A percentile compares a stretch with the other conserved stretches of the same genome.
These are phyloP conservation scores for Solanum chilense DNA, from an alignment of 257 asterid species.

Conservation along the genomic window DNA sequence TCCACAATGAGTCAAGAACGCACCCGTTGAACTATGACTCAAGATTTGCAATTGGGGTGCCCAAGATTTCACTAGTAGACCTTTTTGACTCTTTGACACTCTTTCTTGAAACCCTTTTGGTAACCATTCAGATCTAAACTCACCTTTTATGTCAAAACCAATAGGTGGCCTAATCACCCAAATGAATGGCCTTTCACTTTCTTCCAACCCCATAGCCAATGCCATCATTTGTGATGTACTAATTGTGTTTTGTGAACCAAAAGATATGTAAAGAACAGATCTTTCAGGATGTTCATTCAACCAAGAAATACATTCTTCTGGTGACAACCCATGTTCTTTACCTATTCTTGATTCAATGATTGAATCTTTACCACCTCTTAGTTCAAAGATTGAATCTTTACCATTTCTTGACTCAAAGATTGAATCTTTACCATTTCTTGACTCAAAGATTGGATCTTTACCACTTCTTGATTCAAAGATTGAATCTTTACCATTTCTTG, in stretches of 20 bases:
- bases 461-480: slow-evolving; percentile 38
- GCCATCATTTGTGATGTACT: slow-evolving; percentile 76
- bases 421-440: slow-evolving; percentile 29
- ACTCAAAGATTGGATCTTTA: slow-evolving; percentile 19
- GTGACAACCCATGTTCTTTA: slow-evolving; percentile 48
- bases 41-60: slow-evolving; percentile 92
- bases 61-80: slow-evolving; percentile 66
- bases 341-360: slow-evolving; percentile 41
- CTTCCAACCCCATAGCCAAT: slow-evolving; percentile 67
- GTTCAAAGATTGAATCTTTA: slow-evolving; percentile 9
- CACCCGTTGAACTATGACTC: slow-evolving; percentile 56
- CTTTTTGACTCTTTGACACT: slow-evolving; percentile 15
- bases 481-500: neutral
- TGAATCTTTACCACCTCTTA: slow-evolving; percentile 36
- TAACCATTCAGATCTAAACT: slow-evolving; percentile 63
- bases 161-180: slow-evolving; percentile 80
- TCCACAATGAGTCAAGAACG: slow-evolving; percentile 83
- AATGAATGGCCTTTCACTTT: slow-evolving; percentile 43
- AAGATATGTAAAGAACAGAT: slow-evolving; percentile 67
- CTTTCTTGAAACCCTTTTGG: slow-evolving; percentile 51
- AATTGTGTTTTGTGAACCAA: slow-evolving; percentile 92
- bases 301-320: slow-evolving; percentile 66
- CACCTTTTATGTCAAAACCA: slow-evolving; percentile 37
- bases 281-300: slow-evolving; percentile 24
- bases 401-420: neutral